These are phyloP conservation scores for Phytomonas sp. DNA, from an alignment of 208 protist species.

Conservation along the genomic window DNA sequence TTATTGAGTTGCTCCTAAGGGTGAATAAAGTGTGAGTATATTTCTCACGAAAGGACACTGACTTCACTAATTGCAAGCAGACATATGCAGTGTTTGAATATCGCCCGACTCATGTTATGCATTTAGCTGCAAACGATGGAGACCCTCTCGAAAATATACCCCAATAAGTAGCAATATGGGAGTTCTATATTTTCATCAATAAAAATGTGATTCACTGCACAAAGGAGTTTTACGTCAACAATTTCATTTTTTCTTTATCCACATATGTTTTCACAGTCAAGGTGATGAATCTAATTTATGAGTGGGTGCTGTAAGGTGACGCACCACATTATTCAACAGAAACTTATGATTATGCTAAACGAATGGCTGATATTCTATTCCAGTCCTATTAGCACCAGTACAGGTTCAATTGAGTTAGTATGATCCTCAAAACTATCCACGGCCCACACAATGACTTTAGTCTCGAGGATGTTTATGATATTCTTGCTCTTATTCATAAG, in stretches of 20 bases:
- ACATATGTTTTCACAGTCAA: slow-evolving; percentile 93
- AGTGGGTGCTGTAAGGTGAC: slow-evolving; percentile 87
- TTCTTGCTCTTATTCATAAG: slow-evolving; percentile 93
- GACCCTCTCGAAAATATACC: slow-evolving; percentile 90
- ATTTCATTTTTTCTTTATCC: slow-evolving; percentile 12
- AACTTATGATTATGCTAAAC: slow-evolving; percentile 91
- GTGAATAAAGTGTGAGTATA: slow-evolving; percentile 76
- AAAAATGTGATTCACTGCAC: slow-evolving; percentile 84
- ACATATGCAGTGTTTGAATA: slow-evolving; percentile 67
- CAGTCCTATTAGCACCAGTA: slow-evolving; percentile 67
- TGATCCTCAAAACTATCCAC: slow-evolving; percentile 94
- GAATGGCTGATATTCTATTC: slow-evolving; percentile 91
- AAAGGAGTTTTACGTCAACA: slow-evolving; percentile 23
- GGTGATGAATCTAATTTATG: slow-evolving; percentile 88
- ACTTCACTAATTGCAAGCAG: slow-evolving; percentile 46
- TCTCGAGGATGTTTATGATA: slow-evolving; percentile 76
- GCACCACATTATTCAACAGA: slow-evolving; percentile 90
- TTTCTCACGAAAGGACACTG: slow-evolving; percentile 70
- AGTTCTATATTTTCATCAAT: slow-evolving; percentile 63
- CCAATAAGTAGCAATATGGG: slow-evolving; percentile 81
- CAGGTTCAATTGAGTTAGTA: slow-evolving; percentile 78
- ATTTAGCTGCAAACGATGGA: slow-evolving; percentile 88
- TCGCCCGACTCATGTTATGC: slow-evolving; percentile 91
- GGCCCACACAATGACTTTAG: slow-evolving; percentile 90
- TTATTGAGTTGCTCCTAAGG: slow-evolving; percentile 11